Evolutionary conservation across 2,329 filamentous ascomycete genomes (phyloP), one percentile per base, ranked within the genome.

Genomic region (Ascosphaera acerosa): DNA sequence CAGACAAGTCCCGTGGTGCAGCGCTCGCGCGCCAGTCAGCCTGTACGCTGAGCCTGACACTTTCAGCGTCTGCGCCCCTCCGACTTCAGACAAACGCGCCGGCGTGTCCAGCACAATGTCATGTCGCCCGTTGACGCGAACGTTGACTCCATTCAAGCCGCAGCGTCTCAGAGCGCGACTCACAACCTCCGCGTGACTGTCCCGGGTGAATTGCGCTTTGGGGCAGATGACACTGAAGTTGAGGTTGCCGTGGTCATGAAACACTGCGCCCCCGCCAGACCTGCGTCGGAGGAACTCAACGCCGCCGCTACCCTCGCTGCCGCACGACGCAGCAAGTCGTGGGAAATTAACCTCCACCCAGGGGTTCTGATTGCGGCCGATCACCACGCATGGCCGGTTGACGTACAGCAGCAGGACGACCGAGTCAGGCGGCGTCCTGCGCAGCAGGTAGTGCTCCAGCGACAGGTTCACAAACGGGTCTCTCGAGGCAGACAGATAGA

Each of bases 351-450:
- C 70, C 55, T 97, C 87, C 6, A 78, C 62, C 87, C 84, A 97
- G 33, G 87, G 87, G 49, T 97, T 97, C 56, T 97, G 87, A 50
- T 97, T 97, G 36, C 87, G 71, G 27, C 87, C 87, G 41, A 97
- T 73, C 46, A 97, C 72, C 36, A 97, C 64, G 48, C 77, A 81
- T 1, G 84, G 81, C 22, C 67, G 54, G 53, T 97, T 94, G 43
- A 70, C 66, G 55, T 94, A 97, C 31, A 92, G 64, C 34, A 94
- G 76, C 2, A 94, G 65, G 31, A 94, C 53, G 10, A 66, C 73
- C 9, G 80, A 80, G 36, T 75, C 65, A 4, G 68, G 58, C 2
- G 71, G 65, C 0, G 74, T 72, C 33, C 69, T 68, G 42, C 77
- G 69, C 5, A 94, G 66, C 18, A 97, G 70, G 49, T 77, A 73